Conservation (phyloP, 179 eudicot genomes). For the Beta macrorhiza region DNA sequence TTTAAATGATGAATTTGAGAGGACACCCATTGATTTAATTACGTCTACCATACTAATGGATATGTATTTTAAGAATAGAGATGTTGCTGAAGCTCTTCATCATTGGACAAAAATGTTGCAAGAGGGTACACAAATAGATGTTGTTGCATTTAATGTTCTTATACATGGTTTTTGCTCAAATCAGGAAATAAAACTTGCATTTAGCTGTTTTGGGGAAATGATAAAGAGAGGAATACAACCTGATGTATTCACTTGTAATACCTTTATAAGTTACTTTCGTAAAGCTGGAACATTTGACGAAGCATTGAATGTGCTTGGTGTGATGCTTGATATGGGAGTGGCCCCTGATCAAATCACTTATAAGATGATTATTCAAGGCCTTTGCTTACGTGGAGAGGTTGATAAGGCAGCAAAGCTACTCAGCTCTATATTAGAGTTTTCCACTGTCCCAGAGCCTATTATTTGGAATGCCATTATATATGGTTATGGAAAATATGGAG, state of each 20-base stretch:
- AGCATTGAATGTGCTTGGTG: conserved; percentile 50
- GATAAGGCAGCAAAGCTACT: conserved; percentile 44
- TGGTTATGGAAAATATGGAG: conserved; percentile 56
- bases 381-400: conserved; percentile 56
- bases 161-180: conserved; percentile 62
- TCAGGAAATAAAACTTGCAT: conserved; percentile 41
- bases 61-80: conserved; percentile 57
- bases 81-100: conserved; percentile 41
- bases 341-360: conserved; percentile 57
- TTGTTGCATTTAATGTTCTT: conserved; percentile 60
- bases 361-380: conserved; percentile 58
- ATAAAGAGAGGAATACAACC: conserved; percentile 61
- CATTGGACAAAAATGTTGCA: conserved; percentile 41
- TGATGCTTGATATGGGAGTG: conserved; percentile 59
- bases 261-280: conserved; percentile 51
- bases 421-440: conserved; percentile 45
- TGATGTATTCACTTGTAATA: conserved; percentile 58
- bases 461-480: conserved; percentile 65
- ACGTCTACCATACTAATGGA: conserved; percentile 71
- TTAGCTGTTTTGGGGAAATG: conserved; percentile 52
- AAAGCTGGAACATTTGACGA: conserved; percentile 49
- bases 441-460: conserved; percentile 48
- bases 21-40: conserved; percentile 35
- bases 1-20: conserved; percentile 38
- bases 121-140: conserved; percentile 43